phyloP scores from a whole-genome alignment of 352 stramenopile species.

The Phytophthora citrophthora region DNA sequence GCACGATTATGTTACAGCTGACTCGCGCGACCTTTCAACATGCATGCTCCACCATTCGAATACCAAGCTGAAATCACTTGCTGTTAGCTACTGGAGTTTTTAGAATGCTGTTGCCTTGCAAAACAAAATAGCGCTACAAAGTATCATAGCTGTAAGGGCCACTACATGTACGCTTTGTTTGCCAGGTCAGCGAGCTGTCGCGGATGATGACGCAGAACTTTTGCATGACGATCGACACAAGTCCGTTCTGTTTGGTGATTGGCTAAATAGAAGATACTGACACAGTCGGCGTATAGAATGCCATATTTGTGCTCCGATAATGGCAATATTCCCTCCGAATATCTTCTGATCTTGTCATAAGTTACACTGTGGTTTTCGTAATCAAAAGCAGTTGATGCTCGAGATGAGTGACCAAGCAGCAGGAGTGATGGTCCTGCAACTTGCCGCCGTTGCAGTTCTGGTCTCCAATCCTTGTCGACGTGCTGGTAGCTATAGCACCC shows the following conservation, averaged over 20 bases:
- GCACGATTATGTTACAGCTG: constrained; percentile 13
- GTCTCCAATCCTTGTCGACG: background rate
- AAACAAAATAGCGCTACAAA: no score
- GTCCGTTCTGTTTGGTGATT: constrained; percentile 3
- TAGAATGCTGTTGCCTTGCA: no score
- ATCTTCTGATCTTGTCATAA: background rate
- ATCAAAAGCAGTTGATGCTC: constrained; percentile 11
- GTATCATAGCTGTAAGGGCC: constrained; percentile 13
- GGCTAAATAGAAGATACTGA: constrained; percentile 5
- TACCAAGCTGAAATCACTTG: no score
- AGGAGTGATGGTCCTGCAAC: constrained; percentile 9
- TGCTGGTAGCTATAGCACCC: background rate
- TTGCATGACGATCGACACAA: constrained; percentile 23
- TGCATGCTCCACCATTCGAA: constrained; percentile 10
- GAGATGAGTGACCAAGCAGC: constrained; percentile 1
- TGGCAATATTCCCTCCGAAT: background rate
- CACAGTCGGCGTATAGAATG: constrained; percentile 2
- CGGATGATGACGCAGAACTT: constrained; percentile 33
- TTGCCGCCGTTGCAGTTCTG: constrained; percentile 3
- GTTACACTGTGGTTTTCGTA: constrained; percentile 9
- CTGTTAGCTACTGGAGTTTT: no score
- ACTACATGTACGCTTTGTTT: no score
- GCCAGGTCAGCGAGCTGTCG: no score
- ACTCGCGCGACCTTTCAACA: constrained; percentile 22
- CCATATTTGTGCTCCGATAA: background rate